A percentile compares a stretch with the other conserved stretches of the same genome.
Evolutionary conservation across 805 yeast genomes (phyloP).

Genomic region (Lipomyces yamadae): DNA sequence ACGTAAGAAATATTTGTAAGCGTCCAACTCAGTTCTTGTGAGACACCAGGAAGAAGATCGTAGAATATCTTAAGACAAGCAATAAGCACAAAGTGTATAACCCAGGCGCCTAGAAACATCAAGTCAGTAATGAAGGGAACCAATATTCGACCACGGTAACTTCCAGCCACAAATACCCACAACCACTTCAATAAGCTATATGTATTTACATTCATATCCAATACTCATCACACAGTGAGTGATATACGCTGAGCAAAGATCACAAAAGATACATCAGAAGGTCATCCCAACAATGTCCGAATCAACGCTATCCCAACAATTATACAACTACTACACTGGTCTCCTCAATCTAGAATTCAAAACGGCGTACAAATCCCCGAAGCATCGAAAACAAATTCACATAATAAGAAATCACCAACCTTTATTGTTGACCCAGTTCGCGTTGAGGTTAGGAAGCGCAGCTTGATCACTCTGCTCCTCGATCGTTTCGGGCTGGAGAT

Average conservation of each 20-base stretch:
- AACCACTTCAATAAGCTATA: background rate
- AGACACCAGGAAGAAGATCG: constrained; percentile 79
- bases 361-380: background rate
- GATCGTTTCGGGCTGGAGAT: constrained; percentile 88
- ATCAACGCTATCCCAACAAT: background rate
- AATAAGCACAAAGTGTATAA: constrained; percentile 84
- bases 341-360: background rate
- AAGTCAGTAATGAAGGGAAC: background rate
- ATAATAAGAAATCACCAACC: constrained; percentile 50
- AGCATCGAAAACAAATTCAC: background rate
- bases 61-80: constrained; percentile 72
- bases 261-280: background rate
- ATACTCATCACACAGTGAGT: background rate
- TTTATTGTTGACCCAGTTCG: constrained; percentile 93
- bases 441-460: constrained; percentile 85
- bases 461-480: constrained; percentile 93
- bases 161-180: background rate
- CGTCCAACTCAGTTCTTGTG: constrained; percentile 89
- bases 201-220: background rate
- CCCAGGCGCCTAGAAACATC: constrained; percentile 68
- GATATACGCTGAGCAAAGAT: background rate
- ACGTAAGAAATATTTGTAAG: constrained; percentile 88
- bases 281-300: background rate
- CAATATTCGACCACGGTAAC: background rate
- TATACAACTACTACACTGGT: background rate